Evolutionary conservation across 148 eudicot species (phyloP), one percentile per base, ranked within the genome.

Genomic region (Dysphania ambrosioides): DNA sequence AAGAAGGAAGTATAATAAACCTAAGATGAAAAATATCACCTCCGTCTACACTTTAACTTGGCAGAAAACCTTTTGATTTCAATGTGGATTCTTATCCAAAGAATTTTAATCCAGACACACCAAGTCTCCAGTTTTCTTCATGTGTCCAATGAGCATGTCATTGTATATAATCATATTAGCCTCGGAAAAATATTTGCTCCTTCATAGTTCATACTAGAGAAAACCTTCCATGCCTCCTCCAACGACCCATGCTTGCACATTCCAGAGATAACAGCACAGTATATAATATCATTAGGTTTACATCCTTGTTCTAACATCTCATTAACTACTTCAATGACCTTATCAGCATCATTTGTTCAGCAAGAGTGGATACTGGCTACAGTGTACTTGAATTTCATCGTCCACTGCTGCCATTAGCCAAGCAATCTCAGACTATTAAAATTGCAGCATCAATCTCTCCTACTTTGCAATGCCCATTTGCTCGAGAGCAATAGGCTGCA

Each of bases 171-270:
- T 83, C 65, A 82, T 73, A 79, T 82, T 83, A 31, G 93, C 87
- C 72, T 94, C 98, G 27, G 85, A 83, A 32, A 94, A 71, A 72
- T 85, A 71, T 32, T 8, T 77, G 78, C 70, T 94, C 88, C 76
- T 77, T 83, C 88, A 94, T n/a, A n/a, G n/a, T n/a, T n/a, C n/a
- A n/a, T 71, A 72, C 73, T 66, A 5, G 83, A 68, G 60, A 94
- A 87, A 32, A 94, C 86, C 82, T 86, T 90, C 79, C 96, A 85
- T 21, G 86, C 96, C 85, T 90, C 97, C 79, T 91, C 97, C 13
- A 94, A 55, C 7, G 97, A 90, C 74, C 97, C 98, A 72, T 91
- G 83, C 85, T 87, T 86, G 81, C 92, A 88, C 92, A 94, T 88
- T 36, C 98, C 97, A 69, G 82, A 91, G n/a, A 94, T 90, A 55